These are phyloP conservation scores for Podila horticola DNA, from an alignment of 192 early-diverging fungal genomes.

Conservation along the genomic window DNA sequence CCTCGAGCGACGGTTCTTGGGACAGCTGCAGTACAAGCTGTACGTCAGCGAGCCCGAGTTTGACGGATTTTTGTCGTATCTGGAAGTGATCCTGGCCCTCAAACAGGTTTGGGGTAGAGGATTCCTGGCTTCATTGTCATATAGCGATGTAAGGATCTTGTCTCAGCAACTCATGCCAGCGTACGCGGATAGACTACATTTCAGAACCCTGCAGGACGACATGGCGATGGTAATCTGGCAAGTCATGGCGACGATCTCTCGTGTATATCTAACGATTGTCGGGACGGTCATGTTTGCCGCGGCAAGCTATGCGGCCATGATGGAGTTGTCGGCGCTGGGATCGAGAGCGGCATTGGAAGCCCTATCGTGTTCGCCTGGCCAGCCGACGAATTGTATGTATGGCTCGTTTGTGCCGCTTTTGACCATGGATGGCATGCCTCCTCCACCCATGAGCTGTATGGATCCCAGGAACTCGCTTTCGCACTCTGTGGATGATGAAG, in stretches of 20 bases:
- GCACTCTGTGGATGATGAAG: neutral
- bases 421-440: neutral
- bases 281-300: slow-evolving; percentile 39
- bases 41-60: slow-evolving; percentile 57
- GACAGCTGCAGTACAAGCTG: slow-evolving; percentile 50
- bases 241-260: slow-evolving; percentile 35
- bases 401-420: neutral
- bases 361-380: neutral
- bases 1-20: slow-evolving; percentile 56
- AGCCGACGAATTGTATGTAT: neutral
- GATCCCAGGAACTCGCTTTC: neutral
- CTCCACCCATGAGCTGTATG: neutral
- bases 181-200: slow-evolving; percentile 52
- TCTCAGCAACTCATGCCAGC: slow-evolving; percentile 48
- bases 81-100: slow-evolving; percentile 55
- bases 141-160: slow-evolving; percentile 56
- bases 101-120: slow-evolving; percentile 53
- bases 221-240: slow-evolving; percentile 44
- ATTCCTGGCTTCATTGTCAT: slow-evolving; percentile 43
- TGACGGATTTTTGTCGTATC: slow-evolving; percentile 53
- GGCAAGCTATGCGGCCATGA: slow-evolving; percentile 34
- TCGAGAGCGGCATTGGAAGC: neutral
- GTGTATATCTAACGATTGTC: slow-evolving; percentile 29
- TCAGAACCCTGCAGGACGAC: slow-evolving; percentile 38
- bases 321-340: slow-evolving; percentile 15